Base-by-base conservation (phyloP, 2,329 filamentous ascomycete species). In the Chaetothyriales sp. region DNA sequence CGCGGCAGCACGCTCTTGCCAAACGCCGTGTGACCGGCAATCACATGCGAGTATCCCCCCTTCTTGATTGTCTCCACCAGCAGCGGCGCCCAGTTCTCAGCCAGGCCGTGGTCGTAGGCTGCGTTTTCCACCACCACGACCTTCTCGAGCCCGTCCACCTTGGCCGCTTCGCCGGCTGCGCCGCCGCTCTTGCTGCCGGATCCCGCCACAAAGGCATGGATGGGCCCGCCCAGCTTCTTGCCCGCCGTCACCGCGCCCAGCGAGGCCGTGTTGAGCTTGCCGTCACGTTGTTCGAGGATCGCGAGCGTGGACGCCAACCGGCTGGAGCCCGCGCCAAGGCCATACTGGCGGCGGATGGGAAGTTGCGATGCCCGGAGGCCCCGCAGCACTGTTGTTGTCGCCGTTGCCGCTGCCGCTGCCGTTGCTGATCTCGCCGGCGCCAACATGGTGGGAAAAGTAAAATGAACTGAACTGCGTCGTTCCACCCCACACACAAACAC, bases 41-140 rank as follows among this genome's bases (percentile, higher is more conserved):
- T 77, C 57, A 98, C 78, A 65, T 98, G 92, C 54, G 89, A 94
- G 68, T 88, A 96, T 53, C 83, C 86, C 54, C 86, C 89, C 66
- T 92, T 92, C 73, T 94, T 94, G 69, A 96, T 90, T 69, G 96
- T 98, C 68, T 96, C 90, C 48, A 88, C 84, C 43, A 98, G 75
- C 46, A 98, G 74, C 51, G 88, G 85, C n/a, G 90, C 92, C 64
- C 79, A 96, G 73, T 86, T 95, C 72, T 98, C 92, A 49, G 92
- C 81, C 1, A 98, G 78, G 47, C 88, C 87, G 86, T 88, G 94
- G 63, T 96, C 89, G 64, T 98, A 98, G 48, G 86, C 84, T 50
- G 73, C 80, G 69, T 87, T 96, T 57, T 95, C 86, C 18, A 96
- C 82, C 43, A 80, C 81, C 61, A 98, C 78, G 55, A 98, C 79